These are phyloP conservation scores for Jacaranda mimosifolia DNA, from an alignment of 257 asterid genomes.

Conservation along the genomic window DNA sequence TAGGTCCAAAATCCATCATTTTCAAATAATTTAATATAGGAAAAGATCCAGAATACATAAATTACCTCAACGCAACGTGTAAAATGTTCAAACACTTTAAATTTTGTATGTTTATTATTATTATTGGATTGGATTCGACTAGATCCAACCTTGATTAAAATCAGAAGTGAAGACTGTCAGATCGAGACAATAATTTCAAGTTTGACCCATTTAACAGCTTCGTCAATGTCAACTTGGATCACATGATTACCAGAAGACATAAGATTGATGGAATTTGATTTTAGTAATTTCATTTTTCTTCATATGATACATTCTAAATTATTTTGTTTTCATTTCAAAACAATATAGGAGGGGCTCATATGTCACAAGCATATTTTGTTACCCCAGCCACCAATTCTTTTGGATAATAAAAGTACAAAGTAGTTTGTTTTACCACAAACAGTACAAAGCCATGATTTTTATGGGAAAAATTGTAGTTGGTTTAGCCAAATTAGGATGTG, in stretches of 20 bases:
- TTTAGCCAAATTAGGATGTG: not conserved
- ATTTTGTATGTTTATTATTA: too few relatives aligned
- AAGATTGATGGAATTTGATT: not conserved
- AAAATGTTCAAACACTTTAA: too few relatives aligned
- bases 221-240: too few relatives aligned
- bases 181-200: too few relatives aligned
- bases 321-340: slow-evolving; percentile 2
- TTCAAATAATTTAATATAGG: not conserved
- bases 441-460: not conserved
- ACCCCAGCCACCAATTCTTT: not conserved
- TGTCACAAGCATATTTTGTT: not conserved
- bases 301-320: not conserved
- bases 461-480: not conserved
- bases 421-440: not conserved
- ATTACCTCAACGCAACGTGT: too few relatives aligned
- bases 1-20: slow-evolving; percentile 19
- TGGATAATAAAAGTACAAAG: not conserved
- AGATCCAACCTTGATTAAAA: too few relatives aligned
- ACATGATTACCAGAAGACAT: too few relatives aligned
- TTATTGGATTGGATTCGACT: too few relatives aligned
- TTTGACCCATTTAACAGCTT: too few relatives aligned
- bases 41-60: too few relatives aligned
- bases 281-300: not conserved
- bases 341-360: not conserved
- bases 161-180: too few relatives aligned